Evolutionary conservation across 1,139 yeast species (phyloP), one percentile per base, ranked within the genome.

Genomic region (Yamadazyma songkhlaensis): DNA sequence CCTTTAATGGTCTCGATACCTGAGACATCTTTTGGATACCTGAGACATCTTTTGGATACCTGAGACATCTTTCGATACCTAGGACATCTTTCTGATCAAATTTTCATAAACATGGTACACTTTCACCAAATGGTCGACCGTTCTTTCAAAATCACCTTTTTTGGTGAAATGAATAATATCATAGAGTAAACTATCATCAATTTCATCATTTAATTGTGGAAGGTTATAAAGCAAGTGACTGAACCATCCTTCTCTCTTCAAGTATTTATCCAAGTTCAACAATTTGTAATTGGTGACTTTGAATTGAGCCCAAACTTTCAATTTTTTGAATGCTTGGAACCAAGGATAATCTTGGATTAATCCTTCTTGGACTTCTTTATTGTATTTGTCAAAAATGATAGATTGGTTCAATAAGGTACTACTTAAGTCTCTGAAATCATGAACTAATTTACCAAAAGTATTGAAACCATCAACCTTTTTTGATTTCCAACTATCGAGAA

Each of bases 301-400:
- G 44, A 82, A 67, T 41, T 74, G 74, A 11, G 83, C 74, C 43
- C 79, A 81, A 10, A 80, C 65, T 36, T 64, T 71, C 25, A 84
- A 51, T 53, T 85, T 85, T 44, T 70, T 73, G 48, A 68, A 72
- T 40, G 72, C 63, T 46, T 68, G 67, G 61, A 81, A 84, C 86
- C 92, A 82, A 1, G 95, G 87, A 48, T 75, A 81, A 49, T 84
- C 95, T 33, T 69, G 63, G 2, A 67, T 59, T 36, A 82, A 71
- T 20, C 71, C 65, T 2, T 57, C 57, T 46, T 77, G 79, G 11
- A 84, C 64, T 2, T 54, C 51, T 9, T 48, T 42, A 27, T 63
- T 64, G 45, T 62, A 64, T 2, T 40, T 44, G 43, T 76, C 81
- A 40, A 71, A 68, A 1, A 47, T 41, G 1, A 25, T 30, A 1